Percentiles rank a stretch among this genome's conserved stretches.
phyloP scores from a whole-genome alignment of 331 rosid species.

The Acacia pycnantha region DNA sequence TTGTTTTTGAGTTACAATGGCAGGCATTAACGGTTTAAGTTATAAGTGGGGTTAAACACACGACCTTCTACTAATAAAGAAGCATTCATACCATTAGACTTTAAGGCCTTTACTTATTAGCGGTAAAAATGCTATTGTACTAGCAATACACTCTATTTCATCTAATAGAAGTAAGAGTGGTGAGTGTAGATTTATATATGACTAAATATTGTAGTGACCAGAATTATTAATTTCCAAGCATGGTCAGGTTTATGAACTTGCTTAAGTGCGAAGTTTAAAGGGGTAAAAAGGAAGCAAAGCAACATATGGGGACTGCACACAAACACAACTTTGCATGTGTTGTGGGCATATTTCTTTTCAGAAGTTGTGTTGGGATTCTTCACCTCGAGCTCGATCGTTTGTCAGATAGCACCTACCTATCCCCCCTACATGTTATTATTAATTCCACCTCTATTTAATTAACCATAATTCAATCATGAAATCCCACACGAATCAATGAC shows the following conservation, averaged over 20 bases:
- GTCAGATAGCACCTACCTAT: not conserved
- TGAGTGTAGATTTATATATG: not conserved
- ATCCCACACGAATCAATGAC: not conserved
- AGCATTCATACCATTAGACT: no score
- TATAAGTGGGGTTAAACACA: no score
- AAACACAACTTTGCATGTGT: not conserved
- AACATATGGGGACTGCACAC: no score
- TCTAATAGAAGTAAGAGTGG: no score
- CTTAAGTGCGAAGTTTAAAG: not conserved
- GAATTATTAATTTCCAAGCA: not conserved
- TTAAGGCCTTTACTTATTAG: no score
- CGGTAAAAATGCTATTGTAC: no score
- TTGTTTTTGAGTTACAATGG: no score
- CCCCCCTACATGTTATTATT: not conserved
- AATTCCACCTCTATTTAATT: not conserved
- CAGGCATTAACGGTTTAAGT: no score
- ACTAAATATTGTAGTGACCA: not conserved
- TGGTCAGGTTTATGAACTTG: not conserved
- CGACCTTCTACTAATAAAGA: rapidly evolving
- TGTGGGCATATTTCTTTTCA: not conserved
- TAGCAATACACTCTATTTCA: no score
- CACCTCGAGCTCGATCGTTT: not conserved
- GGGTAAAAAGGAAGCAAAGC: not conserved
- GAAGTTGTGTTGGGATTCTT: not conserved
- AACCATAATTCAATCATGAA: not conserved